phyloP scores from a whole-genome alignment of 169 alveolate species.

The Eimeria falciformis region DNA sequence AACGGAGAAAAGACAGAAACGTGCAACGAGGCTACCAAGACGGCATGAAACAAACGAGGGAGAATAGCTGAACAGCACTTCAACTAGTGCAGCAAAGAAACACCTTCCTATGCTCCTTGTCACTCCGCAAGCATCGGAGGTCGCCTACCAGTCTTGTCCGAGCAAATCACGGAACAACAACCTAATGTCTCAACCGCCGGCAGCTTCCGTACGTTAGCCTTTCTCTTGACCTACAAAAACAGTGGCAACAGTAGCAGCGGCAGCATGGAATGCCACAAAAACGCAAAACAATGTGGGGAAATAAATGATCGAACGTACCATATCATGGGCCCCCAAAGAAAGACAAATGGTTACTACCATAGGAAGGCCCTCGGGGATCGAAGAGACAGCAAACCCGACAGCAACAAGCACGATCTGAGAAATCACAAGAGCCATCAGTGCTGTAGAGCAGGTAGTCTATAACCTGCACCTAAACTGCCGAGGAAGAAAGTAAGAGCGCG shows the following conservation, averaged over 20 bases:
- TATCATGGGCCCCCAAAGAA: slow-evolving; percentile 94
- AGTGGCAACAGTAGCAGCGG: not conserved
- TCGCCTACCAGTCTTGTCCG: slow-evolving; percentile 98
- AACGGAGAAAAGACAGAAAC: not conserved
- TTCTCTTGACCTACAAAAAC: slow-evolving; percentile 85
- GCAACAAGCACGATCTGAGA: slow-evolving; percentile 95
- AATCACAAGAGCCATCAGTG: slow-evolving; percentile 86
- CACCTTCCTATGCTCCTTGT: no score
- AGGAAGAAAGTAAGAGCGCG: not conserved
- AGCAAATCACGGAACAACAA: slow-evolving; percentile 97
- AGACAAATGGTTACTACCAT: slow-evolving; percentile 97
- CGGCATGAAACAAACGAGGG: no score
- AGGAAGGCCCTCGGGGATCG: slow-evolving; percentile 99
- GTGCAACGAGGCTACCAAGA: no score
- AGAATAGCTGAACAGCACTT: slow-evolving; percentile 92
- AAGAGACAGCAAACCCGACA: slow-evolving; percentile 94
- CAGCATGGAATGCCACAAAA: not conserved
- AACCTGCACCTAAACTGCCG: not conserved
- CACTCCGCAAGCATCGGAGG: no score
- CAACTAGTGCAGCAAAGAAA: no score
- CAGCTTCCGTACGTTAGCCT: slow-evolving; percentile 90
- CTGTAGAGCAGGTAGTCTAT: slow-evolving; percentile 93
- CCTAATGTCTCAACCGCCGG: slow-evolving; percentile 99
- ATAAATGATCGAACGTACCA: slow-evolving; percentile 85
- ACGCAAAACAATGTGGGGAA: not conserved